These are phyloP conservation scores for Isabelozyma heimii DNA, from an alignment of 805 yeast genomes.

Conservation along the genomic window DNA sequence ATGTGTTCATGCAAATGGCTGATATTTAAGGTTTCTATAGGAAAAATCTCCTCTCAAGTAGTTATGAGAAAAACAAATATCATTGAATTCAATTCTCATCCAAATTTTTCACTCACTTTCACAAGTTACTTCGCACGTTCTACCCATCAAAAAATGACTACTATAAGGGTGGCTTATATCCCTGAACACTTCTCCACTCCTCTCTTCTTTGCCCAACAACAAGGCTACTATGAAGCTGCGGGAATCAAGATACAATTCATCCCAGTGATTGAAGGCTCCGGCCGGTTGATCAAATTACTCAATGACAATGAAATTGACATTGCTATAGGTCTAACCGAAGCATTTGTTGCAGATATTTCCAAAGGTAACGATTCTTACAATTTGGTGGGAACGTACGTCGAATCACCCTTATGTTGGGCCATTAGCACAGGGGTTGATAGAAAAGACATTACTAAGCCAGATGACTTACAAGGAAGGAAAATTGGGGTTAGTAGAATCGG, in stretches of 20 bases:
- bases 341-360: slow-evolving; percentile 79
- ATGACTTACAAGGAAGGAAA: slow-evolving; percentile 55
- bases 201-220: slow-evolving; percentile 61
- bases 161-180: slow-evolving; percentile 68
- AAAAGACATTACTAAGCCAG: slow-evolving; percentile 47
- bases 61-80: no score
- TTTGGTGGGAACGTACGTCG: slow-evolving; percentile 78
- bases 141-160: slow-evolving; percentile 3
- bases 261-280: slow-evolving; percentile 84
- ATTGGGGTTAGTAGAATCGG: slow-evolving; percentile 89
- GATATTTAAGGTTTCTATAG: background rate
- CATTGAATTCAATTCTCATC: background rate
- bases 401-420: slow-evolving; percentile 89
- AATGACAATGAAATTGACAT: slow-evolving; percentile 64
- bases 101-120: background rate
- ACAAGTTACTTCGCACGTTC: background rate
- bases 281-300: slow-evolving; percentile 75
- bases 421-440: slow-evolving; percentile 73
- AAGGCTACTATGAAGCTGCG: slow-evolving; percentile 51
- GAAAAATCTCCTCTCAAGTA: no score
- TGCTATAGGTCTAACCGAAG: slow-evolving; percentile 90
- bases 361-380: slow-evolving; percentile 65
- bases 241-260: slow-evolving; percentile 58
- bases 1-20: background rate
- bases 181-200: slow-evolving; percentile 96